Base-by-base conservation (phyloP, 129 eudicot species). In the Calendula officinalis region DNA sequence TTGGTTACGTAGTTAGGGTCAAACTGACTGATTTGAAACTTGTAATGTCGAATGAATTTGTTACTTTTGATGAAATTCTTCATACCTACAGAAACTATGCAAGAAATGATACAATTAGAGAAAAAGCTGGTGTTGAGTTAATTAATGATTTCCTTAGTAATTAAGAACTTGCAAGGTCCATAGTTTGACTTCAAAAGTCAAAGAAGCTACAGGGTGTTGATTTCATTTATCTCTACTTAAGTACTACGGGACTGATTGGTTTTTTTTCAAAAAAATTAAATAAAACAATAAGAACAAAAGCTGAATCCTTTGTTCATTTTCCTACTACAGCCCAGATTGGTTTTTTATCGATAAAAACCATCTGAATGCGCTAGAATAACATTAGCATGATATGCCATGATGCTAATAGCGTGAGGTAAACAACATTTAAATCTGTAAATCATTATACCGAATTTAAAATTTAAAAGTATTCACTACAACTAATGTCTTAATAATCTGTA, bases 141-240 rank as follows among this genome's bases (percentile, higher is more conserved):
- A 27, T 49, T 5, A 8, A 45, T 8, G 35, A 64, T 8, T 47
- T 14, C 3, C 30, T 1, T 4, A 39, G 53, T 62, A 62, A n/a
- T 64, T 64, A 4, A 6, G 54, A 43, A 43, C 11, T 44, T 61
- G 10, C 6, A 17, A 22, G 46, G 46, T 48, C 30, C 60, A 66
- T 50, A 51, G 50, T 27, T 66, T 66, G 61, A 52, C 50, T 66
- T 50, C 50, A 12, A 66, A 51, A 51, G 61, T 66, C 51, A 38
- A 66, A 51, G 12, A 22, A 16, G 70, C 13, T 6, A 33, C 4
- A 46, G 30, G 30, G 30, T 46, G 12, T 41, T 41, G 2, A 22
- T 0, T 0, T 22, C 1, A 22, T 22, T 22, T 22, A 22, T 22
- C 30, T 22, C 30, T 22, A 22, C 30, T 22, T 22, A 22, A 22